These are phyloP conservation scores for Endoconidiophora laricicola DNA, from an alignment of 2,329 filamentous ascomycete genomes.

Conservation along the genomic window DNA sequence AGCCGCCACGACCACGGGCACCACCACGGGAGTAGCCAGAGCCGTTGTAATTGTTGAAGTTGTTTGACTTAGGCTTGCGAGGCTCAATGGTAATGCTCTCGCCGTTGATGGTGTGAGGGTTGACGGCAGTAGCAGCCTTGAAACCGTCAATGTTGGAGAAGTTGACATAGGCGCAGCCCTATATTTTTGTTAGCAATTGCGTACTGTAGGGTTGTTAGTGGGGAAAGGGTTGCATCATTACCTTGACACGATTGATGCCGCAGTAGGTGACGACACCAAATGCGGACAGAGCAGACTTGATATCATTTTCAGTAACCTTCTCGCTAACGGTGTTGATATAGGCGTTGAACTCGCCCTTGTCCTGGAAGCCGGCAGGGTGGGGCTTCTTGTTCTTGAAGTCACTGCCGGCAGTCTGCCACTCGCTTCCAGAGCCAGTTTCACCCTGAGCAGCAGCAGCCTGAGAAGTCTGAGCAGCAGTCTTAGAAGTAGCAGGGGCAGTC, in stretches of 20 bases:
- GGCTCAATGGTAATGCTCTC: conserved; percentile 79
- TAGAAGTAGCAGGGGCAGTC: neutral
- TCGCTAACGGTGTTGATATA: conserved; percentile 96
- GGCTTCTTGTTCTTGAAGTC: conserved; percentile 73
- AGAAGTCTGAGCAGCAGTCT: conserved; percentile 18
- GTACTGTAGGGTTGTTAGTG: neutral
- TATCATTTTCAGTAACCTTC: conserved; percentile 58
- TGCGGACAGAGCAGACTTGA: conserved; percentile 53
- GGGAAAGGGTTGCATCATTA: conserved; percentile 23
- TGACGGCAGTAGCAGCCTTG: conserved; percentile 64
- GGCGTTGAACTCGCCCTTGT: conserved; percentile 63
- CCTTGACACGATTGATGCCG: conserved; percentile 71
- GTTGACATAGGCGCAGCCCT: conserved; percentile 97
- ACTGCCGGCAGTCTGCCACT: conserved; percentile 79
- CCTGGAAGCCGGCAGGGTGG: conserved; percentile 44
- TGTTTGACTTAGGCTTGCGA: conserved; percentile 58
- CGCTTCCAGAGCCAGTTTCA: conserved; percentile 29
- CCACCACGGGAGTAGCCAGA: conserved; percentile 40
- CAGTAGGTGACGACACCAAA: conserved; percentile 59
- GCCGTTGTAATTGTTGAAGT: conserved; percentile 54
- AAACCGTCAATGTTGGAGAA: conserved; percentile 70
- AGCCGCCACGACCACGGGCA: conserved; percentile 49
- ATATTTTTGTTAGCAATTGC: conserved; percentile 14
- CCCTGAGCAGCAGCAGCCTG: conserved; percentile 24
- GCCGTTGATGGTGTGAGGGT: conserved; percentile 70